These are phyloP conservation scores for Boehmeria nivea DNA, from an alignment of 306 rosid species.

Conservation along the genomic window DNA sequence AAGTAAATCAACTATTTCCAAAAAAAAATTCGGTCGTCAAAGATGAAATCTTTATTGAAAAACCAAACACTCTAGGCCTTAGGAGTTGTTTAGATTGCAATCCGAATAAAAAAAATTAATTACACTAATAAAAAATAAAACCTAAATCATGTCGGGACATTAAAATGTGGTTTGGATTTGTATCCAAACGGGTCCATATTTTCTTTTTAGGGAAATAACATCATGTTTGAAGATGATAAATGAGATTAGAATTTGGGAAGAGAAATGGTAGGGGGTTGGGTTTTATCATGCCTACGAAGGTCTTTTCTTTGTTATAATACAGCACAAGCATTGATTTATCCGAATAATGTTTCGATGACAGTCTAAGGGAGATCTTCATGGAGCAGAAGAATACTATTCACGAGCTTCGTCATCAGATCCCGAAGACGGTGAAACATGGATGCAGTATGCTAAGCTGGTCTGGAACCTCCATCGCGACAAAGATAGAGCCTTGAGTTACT, in stretches of 20 bases:
- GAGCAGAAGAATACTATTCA: slow-evolving; percentile 69
- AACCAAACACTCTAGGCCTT: too few relatives aligned
- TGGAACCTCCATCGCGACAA: slow-evolving; percentile 73
- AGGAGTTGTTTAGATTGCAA: too few relatives aligned
- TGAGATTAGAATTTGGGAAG: too few relatives aligned
- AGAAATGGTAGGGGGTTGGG: background rate
- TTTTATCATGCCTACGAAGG: background rate
- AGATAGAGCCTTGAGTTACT: slow-evolving; percentile 53
- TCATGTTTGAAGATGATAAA: too few relatives aligned
- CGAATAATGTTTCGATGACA: slow-evolving; percentile 30
- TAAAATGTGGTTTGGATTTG: too few relatives aligned
- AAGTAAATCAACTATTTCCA: too few relatives aligned
- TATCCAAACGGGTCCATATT: too few relatives aligned
- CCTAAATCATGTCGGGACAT: too few relatives aligned
- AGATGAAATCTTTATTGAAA: background rate
- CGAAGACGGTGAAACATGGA: slow-evolving; percentile 54
- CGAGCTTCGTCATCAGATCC: slow-evolving; percentile 67
- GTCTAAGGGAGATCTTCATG: slow-evolving; percentile 67
- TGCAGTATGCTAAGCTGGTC: slow-evolving; percentile 59
- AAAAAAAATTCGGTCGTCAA: too few relatives aligned
- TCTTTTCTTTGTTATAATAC: background rate
- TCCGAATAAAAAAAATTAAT: too few relatives aligned
- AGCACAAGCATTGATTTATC: background rate
- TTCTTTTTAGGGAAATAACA: too few relatives aligned
- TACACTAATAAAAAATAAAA: too few relatives aligned